These are phyloP conservation scores for Kwoniella newhampshirensis DNA, from an alignment of 768 basidiomycete species.

Conservation along the genomic window DNA sequence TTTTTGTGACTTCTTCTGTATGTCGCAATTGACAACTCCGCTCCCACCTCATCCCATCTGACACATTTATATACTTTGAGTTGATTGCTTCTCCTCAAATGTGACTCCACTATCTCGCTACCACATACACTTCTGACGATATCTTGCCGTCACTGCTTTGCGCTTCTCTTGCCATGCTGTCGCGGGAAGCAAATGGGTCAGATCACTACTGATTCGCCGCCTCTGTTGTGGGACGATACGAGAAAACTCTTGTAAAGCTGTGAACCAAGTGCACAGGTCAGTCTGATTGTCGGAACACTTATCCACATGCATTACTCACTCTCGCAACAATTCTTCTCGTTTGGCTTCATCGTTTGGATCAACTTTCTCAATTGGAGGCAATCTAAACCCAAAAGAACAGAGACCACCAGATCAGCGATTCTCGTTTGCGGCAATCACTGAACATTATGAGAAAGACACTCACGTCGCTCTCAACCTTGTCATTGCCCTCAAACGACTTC, in stretches of 20 bases:
- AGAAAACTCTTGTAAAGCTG: slow-evolving; percentile 32
- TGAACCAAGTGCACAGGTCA: not conserved
- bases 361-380: slow-evolving; percentile 15
- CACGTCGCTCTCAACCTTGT: slow-evolving; percentile 58
- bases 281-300: not conserved
- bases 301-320: slow-evolving; percentile 33
- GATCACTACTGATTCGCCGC: slow-evolving; percentile 1
- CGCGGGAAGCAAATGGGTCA: no score
- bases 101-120: no score
- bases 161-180: no score
- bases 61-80: no score
- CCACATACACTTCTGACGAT: no score
- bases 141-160: no score
- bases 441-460: slow-evolving; percentile 11
- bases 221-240: slow-evolving; percentile 19
- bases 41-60: no score
- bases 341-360: slow-evolving; percentile 17
- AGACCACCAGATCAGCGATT: no score
- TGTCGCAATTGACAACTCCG: no score
- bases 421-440: not conserved
- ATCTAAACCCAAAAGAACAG: slow-evolving; percentile 1
- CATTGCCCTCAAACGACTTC: slow-evolving; percentile 73
- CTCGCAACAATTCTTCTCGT: slow-evolving; percentile 37
- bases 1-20: no score
- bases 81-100: no score